These are phyloP conservation scores for Rutstroemia sp. DNA, from an alignment of 2,329 filamentous ascomycete species.

Conservation along the genomic window DNA sequence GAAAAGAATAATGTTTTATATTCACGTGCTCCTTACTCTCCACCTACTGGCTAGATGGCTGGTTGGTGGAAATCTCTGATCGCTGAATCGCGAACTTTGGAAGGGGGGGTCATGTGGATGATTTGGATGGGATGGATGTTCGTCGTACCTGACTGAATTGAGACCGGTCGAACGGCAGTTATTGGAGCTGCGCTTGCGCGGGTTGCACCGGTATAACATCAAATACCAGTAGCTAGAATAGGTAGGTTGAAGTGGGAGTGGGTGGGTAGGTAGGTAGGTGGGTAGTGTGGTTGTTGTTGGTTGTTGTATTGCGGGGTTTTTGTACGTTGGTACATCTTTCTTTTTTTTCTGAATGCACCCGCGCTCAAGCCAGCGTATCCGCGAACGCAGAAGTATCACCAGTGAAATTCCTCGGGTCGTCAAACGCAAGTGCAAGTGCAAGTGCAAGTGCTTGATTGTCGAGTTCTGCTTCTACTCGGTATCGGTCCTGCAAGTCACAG, in stretches of 20 bases:
- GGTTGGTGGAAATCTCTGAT: not conserved
- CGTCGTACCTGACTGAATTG: not conserved
- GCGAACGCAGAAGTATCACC: too few relatives aligned
- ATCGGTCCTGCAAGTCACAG: too few relatives aligned
- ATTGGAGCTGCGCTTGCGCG: not conserved
- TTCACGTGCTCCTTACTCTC: not conserved
- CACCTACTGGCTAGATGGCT: not conserved
- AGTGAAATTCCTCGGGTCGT: too few relatives aligned
- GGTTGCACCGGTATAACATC: not conserved
- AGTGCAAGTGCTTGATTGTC: too few relatives aligned
- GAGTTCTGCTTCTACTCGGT: too few relatives aligned
- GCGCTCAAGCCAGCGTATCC: too few relatives aligned
- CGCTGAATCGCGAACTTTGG: not conserved
- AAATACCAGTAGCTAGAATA: too few relatives aligned
- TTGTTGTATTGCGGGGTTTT: not conserved
- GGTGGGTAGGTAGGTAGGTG: not conserved
- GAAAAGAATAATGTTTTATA: not conserved
- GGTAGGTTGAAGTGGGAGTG: not conserved
- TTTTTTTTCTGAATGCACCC: too few relatives aligned
- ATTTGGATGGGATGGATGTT: not conserved
- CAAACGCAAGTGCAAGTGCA: too few relatives aligned
- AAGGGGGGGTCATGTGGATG: not conserved
- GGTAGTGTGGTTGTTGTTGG: not conserved
- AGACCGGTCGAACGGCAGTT: not conserved
- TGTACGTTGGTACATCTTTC: too few relatives aligned